phyloP scores from a whole-genome alignment of 1,139 yeast genomes.

The Sugiyamaella paludigena region DNA sequence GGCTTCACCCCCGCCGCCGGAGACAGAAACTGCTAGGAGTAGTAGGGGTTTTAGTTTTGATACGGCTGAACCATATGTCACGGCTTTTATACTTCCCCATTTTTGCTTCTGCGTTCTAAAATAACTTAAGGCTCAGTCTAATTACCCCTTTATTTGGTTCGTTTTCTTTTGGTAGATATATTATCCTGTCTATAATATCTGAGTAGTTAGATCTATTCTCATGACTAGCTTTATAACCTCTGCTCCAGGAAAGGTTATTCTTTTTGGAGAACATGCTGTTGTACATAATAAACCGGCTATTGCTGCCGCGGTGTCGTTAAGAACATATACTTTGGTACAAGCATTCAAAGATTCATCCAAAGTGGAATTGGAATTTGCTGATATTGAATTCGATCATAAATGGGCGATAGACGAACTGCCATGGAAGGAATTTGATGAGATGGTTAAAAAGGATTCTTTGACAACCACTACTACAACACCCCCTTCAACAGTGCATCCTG shows the following conservation, averaged over 20 bases:
- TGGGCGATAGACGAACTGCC: slow-evolving; percentile 67
- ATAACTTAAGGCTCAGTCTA: too few relatives aligned
- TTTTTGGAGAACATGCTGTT: slow-evolving; percentile 97
- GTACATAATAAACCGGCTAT: slow-evolving; percentile 91
- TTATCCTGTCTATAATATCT: background rate
- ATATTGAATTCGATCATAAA: slow-evolving; percentile 59
- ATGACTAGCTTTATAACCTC: slow-evolving; percentile 58
- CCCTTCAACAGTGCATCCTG: slow-evolving; percentile 47
- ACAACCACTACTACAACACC: slow-evolving; percentile 34
- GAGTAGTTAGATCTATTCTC: background rate
- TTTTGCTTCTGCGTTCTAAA: too few relatives aligned
- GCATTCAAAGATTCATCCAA: slow-evolving; percentile 33
- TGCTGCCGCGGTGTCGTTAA: slow-evolving; percentile 79
- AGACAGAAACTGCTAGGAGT: too few relatives aligned
- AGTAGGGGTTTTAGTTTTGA: too few relatives aligned
- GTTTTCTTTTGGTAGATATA: background rate
- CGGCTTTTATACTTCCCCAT: too few relatives aligned
- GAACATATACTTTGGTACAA: slow-evolving; percentile 71
- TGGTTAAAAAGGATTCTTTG: slow-evolving; percentile 29
- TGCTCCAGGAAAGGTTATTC: slow-evolving; percentile 95
- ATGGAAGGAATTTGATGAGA: slow-evolving; percentile 25
- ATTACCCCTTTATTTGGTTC: too few relatives aligned
- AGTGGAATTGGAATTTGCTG: slow-evolving; percentile 76
- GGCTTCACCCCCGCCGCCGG: too few relatives aligned
- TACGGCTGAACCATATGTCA: too few relatives aligned